Percentiles rank a stretch among this genome's conserved stretches.
Conservation (phyloP, 2,329 filamentous ascomycete species). For the Thermoascus crustaceus region DNA sequence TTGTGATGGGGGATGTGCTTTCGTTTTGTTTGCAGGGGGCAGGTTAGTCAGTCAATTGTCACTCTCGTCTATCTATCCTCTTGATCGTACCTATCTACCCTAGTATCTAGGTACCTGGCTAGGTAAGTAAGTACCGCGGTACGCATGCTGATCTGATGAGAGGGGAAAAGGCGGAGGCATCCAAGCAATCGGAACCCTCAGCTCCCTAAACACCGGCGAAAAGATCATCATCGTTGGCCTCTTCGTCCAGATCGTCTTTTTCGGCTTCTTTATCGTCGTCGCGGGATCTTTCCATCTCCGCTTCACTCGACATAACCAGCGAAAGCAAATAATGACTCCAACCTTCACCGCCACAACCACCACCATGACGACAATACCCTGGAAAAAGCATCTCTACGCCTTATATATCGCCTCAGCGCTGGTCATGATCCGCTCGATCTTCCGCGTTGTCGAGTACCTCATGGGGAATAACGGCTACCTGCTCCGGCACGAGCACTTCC, state of each 20-base stretch:
- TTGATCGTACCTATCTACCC: background rate
- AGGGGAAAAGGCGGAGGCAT: conserved; percentile 19
- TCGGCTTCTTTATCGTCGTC: conserved; percentile 48
- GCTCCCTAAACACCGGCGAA: conserved; percentile 13
- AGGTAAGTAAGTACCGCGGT: too few species aligned
- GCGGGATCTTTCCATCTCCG: conserved; percentile 44
- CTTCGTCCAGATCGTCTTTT: conserved; percentile 50
- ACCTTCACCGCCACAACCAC: conserved; percentile 3
- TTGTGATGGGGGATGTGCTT: conserved; percentile 22
- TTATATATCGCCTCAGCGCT: conserved; percentile 20
- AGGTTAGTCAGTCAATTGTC: too few species aligned
- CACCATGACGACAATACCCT: conserved; percentile 1
- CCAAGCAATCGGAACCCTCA: conserved; percentile 16
- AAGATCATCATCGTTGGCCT: conserved; percentile 49
- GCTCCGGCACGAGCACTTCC: conserved; percentile 20
- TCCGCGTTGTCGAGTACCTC: conserved; percentile 25
- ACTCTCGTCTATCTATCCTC: background rate
- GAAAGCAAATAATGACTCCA: conserved; percentile 5
- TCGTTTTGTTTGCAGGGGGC: conserved; percentile 22
- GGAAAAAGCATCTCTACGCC: conserved; percentile 12
- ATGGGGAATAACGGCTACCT: conserved; percentile 24
- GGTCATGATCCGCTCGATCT: conserved; percentile 25
- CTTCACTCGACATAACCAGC: conserved; percentile 25
- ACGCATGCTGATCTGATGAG: too few species aligned
- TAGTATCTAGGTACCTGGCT: too few species aligned